Conservation (phyloP, 225 moss, liverwort and hornwort genomes). For the Physcomitrellopsis africana region DNA sequence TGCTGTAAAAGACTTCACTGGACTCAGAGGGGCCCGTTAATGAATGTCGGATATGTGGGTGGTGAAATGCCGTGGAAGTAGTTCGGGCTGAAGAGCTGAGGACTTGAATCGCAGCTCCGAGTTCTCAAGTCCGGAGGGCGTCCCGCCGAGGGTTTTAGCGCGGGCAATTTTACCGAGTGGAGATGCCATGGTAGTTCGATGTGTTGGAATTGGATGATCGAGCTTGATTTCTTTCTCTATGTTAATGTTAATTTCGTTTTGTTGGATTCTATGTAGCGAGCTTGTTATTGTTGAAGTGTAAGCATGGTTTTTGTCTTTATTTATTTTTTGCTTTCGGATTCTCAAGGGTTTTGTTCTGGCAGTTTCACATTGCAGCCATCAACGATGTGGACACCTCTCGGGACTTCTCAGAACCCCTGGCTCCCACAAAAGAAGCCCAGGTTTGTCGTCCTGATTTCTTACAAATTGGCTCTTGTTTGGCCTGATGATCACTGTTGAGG, state of each 20-base stretch:
- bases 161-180: slow-evolving; percentile 22
- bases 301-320: too few relatives aligned
- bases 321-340: slow-evolving; percentile 5
- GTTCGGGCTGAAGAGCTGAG: too few relatives aligned
- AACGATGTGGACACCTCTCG: slow-evolving; percentile 70
- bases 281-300: neutral
- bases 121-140: too few relatives aligned
- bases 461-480: neutral
- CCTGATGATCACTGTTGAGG: neutral
- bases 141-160: slow-evolving; percentile 24
- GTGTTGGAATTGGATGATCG: neutral
- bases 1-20: too few relatives aligned
- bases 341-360: slow-evolving; percentile 42
- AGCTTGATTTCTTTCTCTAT: neutral
- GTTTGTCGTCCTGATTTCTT: slow-evolving; percentile 29
- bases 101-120: too few relatives aligned
- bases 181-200: slow-evolving; percentile 41
- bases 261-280: slow-evolving; percentile 8
- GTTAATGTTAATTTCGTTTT: neutral
- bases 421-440: slow-evolving; percentile 81
- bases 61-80: too few relatives aligned
- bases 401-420: slow-evolving; percentile 59
- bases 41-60: too few relatives aligned
- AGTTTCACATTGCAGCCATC: slow-evolving; percentile 77
- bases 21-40: too few relatives aligned